These are phyloP conservation scores for Tricholoma matsutake DNA, from an alignment of 768 basidiomycete genomes.

Conservation along the genomic window DNA sequence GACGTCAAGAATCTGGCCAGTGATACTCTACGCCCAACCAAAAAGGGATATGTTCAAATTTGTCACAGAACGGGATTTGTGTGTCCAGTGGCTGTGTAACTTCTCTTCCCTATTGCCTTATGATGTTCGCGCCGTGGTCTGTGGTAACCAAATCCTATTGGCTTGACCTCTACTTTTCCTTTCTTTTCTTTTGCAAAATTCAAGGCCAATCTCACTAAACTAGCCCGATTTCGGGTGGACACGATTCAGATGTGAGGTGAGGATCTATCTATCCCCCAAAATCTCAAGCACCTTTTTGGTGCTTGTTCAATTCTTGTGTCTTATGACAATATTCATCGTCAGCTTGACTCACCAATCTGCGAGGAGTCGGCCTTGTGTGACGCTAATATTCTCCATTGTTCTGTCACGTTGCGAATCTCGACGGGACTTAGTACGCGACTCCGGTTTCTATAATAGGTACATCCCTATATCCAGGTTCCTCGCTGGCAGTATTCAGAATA, in stretches of 20 bases:
- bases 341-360: conserved; percentile 4
- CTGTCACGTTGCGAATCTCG: conserved; percentile 9
- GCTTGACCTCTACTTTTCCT: no score
- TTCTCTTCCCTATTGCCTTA: conserved; percentile 15
- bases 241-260: background rate
- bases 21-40: conserved; percentile 4
- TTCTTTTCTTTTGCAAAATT: background rate
- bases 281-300: background rate
- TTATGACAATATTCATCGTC: background rate
- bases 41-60: conserved; percentile 8
- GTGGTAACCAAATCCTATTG: background rate
- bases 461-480: no score
- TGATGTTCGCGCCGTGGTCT: background rate
- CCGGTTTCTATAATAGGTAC: no score
- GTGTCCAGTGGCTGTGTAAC: conserved; percentile 42
- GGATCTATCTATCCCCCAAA: background rate
- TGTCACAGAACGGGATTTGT: conserved; percentile 27
- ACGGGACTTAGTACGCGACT: background rate
- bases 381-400: conserved; percentile 13
- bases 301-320: background rate
- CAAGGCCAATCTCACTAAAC: background rate
- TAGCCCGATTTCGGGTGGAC: background rate
- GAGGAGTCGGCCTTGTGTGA: conserved; percentile 3
- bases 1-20: conserved; percentile 1
- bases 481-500: no score